Evolutionary conservation across 176 grass and related monocot species (phyloP).

Genomic region (Thinopyrum elongatum): DNA sequence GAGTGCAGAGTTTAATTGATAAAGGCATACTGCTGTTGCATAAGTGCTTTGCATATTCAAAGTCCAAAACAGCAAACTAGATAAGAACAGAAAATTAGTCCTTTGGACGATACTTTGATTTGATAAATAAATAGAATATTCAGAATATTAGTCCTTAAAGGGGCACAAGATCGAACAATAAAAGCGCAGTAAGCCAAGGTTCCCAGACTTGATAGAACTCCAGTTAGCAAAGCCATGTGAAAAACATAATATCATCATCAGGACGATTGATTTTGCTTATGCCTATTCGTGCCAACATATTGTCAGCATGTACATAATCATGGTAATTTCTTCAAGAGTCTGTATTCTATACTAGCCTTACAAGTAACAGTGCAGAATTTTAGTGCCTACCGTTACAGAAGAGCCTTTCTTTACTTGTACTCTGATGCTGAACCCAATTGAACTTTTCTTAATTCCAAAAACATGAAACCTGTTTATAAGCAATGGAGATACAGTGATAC

Average conservation of each 20-base stretch:
- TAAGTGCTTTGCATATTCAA: background rate
- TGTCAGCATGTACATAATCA: background rate
- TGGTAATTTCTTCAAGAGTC: background rate
- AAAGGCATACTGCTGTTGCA: background rate
- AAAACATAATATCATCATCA: background rate
- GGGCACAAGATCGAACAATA: background rate
- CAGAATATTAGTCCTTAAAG: conserved; percentile 17
- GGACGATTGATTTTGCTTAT: background rate
- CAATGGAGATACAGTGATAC: conserved; percentile 8
- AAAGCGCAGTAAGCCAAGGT: background rate
- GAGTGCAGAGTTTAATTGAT: conserved; percentile 16
- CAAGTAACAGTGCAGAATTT: conserved; percentile 11
- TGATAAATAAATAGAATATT: background rate
- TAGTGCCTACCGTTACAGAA: conserved; percentile 61
- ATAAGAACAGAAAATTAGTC: background rate
- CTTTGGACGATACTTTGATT: background rate
- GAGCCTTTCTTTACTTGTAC: conserved; percentile 91
- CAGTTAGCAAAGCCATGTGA: background rate
- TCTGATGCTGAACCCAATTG: conserved; percentile 55
- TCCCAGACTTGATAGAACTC: background rate
- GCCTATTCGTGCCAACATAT: background rate
- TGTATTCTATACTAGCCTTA: background rate
- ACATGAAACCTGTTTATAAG: conserved; percentile 71
- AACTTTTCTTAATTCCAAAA: conserved; percentile 52
- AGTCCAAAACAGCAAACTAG: background rate